A percentile compares a stretch with the other conserved stretches of the same genome.
Conservation (phyloP, 2,329 filamentous ascomycete genomes). For the Talaromyces rugulosus region DNA sequence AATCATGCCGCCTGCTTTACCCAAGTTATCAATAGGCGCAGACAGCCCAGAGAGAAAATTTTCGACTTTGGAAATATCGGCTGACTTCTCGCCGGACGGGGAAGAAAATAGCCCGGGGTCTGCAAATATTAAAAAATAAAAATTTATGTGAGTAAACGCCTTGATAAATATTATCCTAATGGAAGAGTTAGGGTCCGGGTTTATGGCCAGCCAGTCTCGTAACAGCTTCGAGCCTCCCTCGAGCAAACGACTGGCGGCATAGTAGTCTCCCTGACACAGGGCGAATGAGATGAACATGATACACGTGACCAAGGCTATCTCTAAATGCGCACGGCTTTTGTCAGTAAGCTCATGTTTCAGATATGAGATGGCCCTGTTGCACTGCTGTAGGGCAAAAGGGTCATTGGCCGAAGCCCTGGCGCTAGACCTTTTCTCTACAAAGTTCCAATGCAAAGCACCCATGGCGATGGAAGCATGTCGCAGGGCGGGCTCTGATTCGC, state of each 20-base stretch:
- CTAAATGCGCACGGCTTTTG: conserved; percentile 10
- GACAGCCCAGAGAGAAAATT: not conserved
- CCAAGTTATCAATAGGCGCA: conserved; percentile 1
- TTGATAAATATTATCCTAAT: conserved; percentile 5
- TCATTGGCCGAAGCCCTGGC: no score
- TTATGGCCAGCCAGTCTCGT: conserved; percentile 1
- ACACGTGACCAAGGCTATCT: conserved; percentile 15
- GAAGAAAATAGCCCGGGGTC: not conserved
- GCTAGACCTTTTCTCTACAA: not conserved
- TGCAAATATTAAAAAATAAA: conserved; percentile 6
- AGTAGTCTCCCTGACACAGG: conserved; percentile 15
- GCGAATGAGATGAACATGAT: conserved; percentile 14
- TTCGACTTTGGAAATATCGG: not conserved
- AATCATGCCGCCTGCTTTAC: conserved; percentile 1
- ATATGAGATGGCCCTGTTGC: not conserved
- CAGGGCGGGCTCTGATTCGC: conserved; percentile 2
- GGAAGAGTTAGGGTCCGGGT: not conserved
- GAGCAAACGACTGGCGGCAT: conserved; percentile 10
- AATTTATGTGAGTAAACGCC: conserved; percentile 11
- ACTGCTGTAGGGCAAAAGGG: no score
- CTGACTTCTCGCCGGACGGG: not conserved
- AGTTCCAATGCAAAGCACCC: conserved; percentile 9
- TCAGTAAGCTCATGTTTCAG: conserved; percentile 8
- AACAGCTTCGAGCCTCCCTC: conserved; percentile 12
- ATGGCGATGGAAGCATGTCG: conserved; percentile 8